Base-by-base conservation (phyloP, 2,329 filamentous ascomycete genomes). In the Zymoseptoria tritici region DNA sequence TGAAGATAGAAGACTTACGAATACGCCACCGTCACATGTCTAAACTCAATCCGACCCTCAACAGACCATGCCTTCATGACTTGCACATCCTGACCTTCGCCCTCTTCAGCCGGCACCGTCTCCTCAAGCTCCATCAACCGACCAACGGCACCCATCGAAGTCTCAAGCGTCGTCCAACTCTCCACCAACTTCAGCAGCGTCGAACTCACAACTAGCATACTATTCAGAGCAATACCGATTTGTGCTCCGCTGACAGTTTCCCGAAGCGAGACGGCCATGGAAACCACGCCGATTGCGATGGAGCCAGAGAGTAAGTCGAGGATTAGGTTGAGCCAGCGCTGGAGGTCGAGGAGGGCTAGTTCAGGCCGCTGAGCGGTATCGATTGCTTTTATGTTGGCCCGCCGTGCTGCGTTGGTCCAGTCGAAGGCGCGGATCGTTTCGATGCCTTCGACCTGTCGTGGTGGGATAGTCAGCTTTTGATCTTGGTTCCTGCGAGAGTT, bases 371-470 rank as follows among this genome's bases (percentile, higher is more conserved):
- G 57, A 16, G 57, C 19, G 22, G 36, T 46, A 20, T 58, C 21
- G 26, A 55, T 19, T 9, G 24, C 52, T n/a, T 24, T 46, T 9
- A 49, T 58, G 29, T 58, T 58, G 36, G 7, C 36, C 20, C 22
- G n/a, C 6, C 21, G 22, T 9, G 36, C 31, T 26, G 31, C 51
- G 22, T 50, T 16, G 19, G n/a, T 22, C 57, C 57, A 58, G 16
- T 13, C 9, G 42, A 58, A 54, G 11, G 57, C 51, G 21, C 51
- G 22, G n/a, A 58, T 58, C 8, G 51, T 58, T 29, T 58, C 57
- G 21, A 58, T n/a, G n/a, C 57, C 26, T 29, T 58, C 57, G 36
- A 42, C 16, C 36, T 16, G 13, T 42, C 5, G 11, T 11, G 9
- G 9, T 42, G 9, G 36, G 31, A 36, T 13, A 16, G 36, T 13